Evolutionary conservation across 2,329 filamentous ascomycete genomes (phyloP).

Genomic region (Neoarthrinium moseri): DNA sequence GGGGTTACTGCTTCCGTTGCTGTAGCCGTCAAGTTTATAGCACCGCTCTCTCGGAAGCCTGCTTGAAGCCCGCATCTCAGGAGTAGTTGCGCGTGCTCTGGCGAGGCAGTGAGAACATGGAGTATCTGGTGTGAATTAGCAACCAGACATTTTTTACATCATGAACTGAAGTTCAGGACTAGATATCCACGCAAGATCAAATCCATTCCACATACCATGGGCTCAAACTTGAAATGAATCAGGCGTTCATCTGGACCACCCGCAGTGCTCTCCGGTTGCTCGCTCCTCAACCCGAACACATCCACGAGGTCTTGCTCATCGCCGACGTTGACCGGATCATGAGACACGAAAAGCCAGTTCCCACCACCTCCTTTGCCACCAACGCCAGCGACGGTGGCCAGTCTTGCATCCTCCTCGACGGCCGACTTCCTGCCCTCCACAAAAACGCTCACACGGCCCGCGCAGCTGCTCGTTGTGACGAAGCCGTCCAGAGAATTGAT

Average conservation of each 20-base stretch:
- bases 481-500: conserved; percentile 75
- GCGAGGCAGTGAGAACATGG: conserved; percentile 77
- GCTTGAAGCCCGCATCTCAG: conserved; percentile 74
- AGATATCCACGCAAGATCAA: conserved; percentile 5
- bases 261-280: conserved; percentile 13
- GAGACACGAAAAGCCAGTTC: conserved; percentile 84
- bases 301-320: conserved; percentile 18
- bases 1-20: conserved; percentile 47
- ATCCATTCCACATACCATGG: conserved; percentile 72
- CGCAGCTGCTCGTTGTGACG: conserved; percentile 92
- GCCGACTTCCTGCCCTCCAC: conserved; percentile 67
- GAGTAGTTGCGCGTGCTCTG: conserved; percentile 70
- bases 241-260: conserved; percentile 35
- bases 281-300: conserved; percentile 29
- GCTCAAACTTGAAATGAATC: conserved; percentile 90
- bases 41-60: conserved; percentile 88
- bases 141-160: neutral
- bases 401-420: conserved; percentile 13
- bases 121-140: conserved; percentile 75
- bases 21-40: conserved; percentile 59
- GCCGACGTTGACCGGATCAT: conserved; percentile 60
- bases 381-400: conserved; percentile 49
- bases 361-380: conserved; percentile 86
- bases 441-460: conserved; percentile 84
- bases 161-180: neutral